Evolutionary conservation across 208 protist genomes (phyloP).

Genomic region (Crithidia mellificae): DNA sequence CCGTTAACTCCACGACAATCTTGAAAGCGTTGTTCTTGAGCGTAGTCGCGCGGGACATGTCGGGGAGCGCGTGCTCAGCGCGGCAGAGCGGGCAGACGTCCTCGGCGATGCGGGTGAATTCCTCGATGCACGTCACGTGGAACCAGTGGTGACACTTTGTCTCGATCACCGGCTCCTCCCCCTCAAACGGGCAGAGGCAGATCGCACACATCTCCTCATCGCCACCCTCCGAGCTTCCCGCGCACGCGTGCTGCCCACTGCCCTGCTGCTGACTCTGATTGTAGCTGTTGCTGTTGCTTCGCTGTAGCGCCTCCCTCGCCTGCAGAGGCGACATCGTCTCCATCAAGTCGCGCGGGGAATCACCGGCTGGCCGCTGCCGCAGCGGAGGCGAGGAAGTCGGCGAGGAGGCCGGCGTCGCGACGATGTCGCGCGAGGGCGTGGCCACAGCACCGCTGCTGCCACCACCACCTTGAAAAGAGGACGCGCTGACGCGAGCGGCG

Average conservation of each 20-base stretch:
- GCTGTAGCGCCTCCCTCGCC: background rate
- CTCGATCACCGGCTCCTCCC: constrained; percentile 43
- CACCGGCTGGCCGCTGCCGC: background rate
- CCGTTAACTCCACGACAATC: constrained; percentile 32
- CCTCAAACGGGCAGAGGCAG: constrained; percentile 43
- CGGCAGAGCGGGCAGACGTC: constrained; percentile 69
- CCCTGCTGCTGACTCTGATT: background rate
- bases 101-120: constrained; percentile 40
- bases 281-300: background rate
- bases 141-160: constrained; percentile 69
- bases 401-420: background rate
- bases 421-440: background rate
- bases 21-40: constrained; percentile 40
- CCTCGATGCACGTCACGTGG: constrained; percentile 67
- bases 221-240: background rate
- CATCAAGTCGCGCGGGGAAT: constrained; percentile 16
- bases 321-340: constrained; percentile 5
- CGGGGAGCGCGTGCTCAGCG: constrained; percentile 36
- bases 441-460: too few relatives aligned
- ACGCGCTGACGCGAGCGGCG: background rate
- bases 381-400: background rate
- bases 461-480: background rate
- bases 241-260: background rate
- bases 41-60: constrained; percentile 26
- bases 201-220: constrained; percentile 46